Conservation (phyloP, 176 grass and related monocot genomes). For the Eragrostis curvula region DNA sequence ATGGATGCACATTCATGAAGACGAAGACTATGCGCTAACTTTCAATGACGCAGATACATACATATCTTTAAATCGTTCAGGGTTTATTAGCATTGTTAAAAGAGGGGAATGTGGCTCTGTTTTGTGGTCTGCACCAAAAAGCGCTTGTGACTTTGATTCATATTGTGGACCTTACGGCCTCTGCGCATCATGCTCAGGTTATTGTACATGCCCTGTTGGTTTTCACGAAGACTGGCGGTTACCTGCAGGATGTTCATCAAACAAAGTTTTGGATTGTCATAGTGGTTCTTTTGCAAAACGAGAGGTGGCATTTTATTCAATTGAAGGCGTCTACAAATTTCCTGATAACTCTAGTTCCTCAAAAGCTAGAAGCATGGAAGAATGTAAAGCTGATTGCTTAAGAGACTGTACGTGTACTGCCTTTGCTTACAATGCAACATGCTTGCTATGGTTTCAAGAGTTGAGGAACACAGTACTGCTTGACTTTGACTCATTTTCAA, state of each 20-base stretch:
- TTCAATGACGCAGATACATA: neutral
- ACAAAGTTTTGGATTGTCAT: too few species aligned
- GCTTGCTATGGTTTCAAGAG: constrained; percentile 7
- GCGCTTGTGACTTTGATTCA: neutral
- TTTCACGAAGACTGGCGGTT: too few species aligned
- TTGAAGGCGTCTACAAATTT: constrained; percentile 5
- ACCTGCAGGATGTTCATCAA: too few species aligned
- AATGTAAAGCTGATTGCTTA: constrained; percentile 3
- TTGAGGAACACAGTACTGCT: neutral
- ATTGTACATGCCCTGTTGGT: constrained; percentile 25
- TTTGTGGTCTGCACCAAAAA: constrained; percentile 26
- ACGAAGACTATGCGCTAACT: neutral
- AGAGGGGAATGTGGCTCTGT: neutral
- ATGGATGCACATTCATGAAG: constrained; percentile 21
- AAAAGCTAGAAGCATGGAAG: neutral
- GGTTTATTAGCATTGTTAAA: neutral
- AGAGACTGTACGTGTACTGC: constrained; percentile 32
- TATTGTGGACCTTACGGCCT: constrained; percentile 20
- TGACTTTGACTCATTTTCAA: neutral
- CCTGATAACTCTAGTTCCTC: neutral
- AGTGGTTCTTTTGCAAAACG: too few species aligned
- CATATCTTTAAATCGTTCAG: neutral
- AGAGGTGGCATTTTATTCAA: neutral
- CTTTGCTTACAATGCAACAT: constrained; percentile 27
- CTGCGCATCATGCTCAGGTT: neutral